Evolutionary conservation across 2,329 filamentous ascomycete species (phyloP), one percentile per base, ranked within the genome.

Genomic region (Penicillium brasilianum): DNA sequence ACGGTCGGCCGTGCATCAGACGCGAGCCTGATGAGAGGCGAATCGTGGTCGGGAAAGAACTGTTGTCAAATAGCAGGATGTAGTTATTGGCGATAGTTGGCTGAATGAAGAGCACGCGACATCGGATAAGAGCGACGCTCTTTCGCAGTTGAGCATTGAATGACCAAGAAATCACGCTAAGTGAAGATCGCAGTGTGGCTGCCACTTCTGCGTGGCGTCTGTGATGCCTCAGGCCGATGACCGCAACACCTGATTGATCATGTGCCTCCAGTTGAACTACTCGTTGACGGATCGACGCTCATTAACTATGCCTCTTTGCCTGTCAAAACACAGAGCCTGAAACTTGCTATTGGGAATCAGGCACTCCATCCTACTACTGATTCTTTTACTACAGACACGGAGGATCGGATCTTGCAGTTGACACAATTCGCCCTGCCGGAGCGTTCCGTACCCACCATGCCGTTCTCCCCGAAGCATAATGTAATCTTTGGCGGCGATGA

Each of bases 111-210:
- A 18, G 48, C 48, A 34, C 48, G 30, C 48, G 48, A 50, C 28
- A 32, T 50, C 28, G 18, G 3, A 7, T 13, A 28, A 18, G 18
- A 13, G 46, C 10, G 32, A 30, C 16, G 5, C 32, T 28, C 50
- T 53, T 53, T 28, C 16, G 20, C n/a, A n/a, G 44, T 30, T 48
- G 43, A 18, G 16, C 1, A n/a, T 25, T 16, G 16, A 32, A 44
- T 34, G 18, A 52, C n/a, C 11, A 34, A 18, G 32, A 11, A 11
- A 30, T 22, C 44, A 50, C 44, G 55, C 51, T 61, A 61, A 39
- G 11, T 52, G 46, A 53, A 60, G 53, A 37, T 58, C 55, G 55
- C 48, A 41, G 57, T 41, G 53, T 62, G 62, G 60, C 60, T 64
- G 44, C 52, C 56, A 48, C 32, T 37, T 32, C 8, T 28, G 14